Evolutionary conservation across 2,329 filamentous ascomycete species (phyloP).

Genomic region (Neofusicoccum ribis): DNA sequence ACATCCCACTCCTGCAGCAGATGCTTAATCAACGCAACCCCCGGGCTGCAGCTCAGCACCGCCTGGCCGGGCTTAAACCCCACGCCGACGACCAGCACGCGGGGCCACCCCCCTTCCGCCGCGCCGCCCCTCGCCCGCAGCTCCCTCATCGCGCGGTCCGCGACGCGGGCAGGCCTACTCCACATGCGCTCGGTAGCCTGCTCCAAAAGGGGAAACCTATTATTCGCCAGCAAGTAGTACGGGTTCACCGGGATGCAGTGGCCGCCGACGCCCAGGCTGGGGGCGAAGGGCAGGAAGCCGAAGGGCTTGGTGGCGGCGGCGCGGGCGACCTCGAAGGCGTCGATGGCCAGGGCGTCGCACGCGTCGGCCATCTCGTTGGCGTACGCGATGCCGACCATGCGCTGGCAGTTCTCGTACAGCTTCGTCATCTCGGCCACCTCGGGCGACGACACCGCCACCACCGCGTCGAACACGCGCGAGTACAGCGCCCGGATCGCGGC

Average conservation of each 20-base stretch:
- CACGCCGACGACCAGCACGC: conserved; percentile 57
- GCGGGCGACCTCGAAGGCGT: conserved; percentile 52
- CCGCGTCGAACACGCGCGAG: conserved; percentile 47
- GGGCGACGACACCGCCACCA: conserved; percentile 52
- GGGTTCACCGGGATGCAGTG: conserved; percentile 61
- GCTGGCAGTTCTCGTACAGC: conserved; percentile 60
- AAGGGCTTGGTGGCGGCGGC: conserved; percentile 53
- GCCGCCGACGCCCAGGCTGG: conserved; percentile 54
- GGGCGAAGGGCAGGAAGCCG: conserved; percentile 52
- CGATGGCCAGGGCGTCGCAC: conserved; percentile 47
- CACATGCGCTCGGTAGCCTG: conserved; percentile 48
- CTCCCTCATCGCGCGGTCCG: conserved; percentile 22
- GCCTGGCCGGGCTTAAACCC: conserved; percentile 55
- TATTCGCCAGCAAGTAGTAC: conserved; percentile 53
- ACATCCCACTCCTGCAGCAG: conserved; percentile 38
- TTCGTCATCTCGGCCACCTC: conserved; percentile 62
- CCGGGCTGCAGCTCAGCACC: conserved; percentile 50
- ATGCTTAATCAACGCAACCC: conserved; percentile 43
- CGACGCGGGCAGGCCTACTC: conserved; percentile 39
- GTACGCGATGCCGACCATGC: conserved; percentile 57
- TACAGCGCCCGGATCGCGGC: conserved; percentile 49
- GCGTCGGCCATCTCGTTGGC: conserved; percentile 60
- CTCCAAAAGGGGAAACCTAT: conserved; percentile 49
- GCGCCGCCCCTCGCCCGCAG: neutral
- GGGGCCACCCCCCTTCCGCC: neutral